Evolutionary conservation across 116 monocot genomes (phyloP), one percentile per base, ranked within the genome.

Genomic region (Cymodocea nodosa): DNA sequence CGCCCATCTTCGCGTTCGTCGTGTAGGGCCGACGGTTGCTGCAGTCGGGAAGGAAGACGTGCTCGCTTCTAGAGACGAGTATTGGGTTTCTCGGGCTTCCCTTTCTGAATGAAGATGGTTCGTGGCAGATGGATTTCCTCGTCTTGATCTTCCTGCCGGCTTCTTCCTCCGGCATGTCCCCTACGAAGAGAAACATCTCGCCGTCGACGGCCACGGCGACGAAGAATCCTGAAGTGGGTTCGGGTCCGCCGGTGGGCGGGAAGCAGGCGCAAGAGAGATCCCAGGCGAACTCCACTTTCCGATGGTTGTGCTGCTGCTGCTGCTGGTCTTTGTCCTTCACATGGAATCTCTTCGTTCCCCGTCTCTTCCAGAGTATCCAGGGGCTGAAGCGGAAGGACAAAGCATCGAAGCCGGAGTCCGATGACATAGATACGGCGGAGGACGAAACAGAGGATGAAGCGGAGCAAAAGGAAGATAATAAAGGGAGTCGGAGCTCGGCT

Each of bases 21-120:
- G 59, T 35, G 81, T 87, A 90, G 25, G 58, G 40, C 22, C 64
- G 25, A 15, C 22, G 58, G 20, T 50, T 58, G 17, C 9, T 17
- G 69, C 9, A 55, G 20, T 52, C 75, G 3, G 64, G 30, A 52
- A 94, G 65, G 20, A 77, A 59, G 34, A 87, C 87, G 71, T 85
- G 80, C 82, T 95, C 94, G 19, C 84, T 63, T 68, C 87, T 74
- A 24, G 83, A 85, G 59, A 90, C 63, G 17, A 83, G 73, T n/a
- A 62, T 16, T 16, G 82, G 69, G 19, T 40, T 20, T 5, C 13
- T n/a, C n/a, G 61, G 44, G 16, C 19, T 57, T 2, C 59, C 59
- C 52, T 50, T 65, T 19, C 14, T 50, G 5, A 15, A 24, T 23
- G 50, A 50, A 4, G 44, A 44, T 44, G 16, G 30, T 51, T 25